These are phyloP conservation scores for Cadophora sp. DNA, from an alignment of 2,329 filamentous ascomycete species.

Conservation along the genomic window DNA sequence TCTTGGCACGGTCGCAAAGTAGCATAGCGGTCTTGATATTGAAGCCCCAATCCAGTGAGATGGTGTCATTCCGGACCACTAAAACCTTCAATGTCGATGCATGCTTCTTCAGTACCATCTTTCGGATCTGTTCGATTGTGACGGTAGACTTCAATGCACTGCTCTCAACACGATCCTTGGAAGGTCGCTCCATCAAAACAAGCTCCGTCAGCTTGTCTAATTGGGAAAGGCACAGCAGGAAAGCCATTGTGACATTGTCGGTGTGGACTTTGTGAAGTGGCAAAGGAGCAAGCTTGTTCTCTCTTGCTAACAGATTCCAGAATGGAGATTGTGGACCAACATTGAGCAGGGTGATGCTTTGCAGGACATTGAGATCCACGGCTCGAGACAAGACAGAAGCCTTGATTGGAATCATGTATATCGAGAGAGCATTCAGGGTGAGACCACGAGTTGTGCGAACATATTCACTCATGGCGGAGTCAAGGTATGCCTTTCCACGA, in stretches of 20 bases:
- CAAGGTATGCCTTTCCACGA: not conserved
- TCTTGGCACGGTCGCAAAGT: conserved; percentile 57
- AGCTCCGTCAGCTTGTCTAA: conserved; percentile 63
- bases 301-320: conserved; percentile 62
- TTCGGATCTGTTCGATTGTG: conserved; percentile 64
- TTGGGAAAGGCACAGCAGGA: conserved; percentile 60
- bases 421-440: conserved; percentile 58
- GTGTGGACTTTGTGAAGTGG: conserved; percentile 65
- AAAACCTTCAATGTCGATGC: conserved; percentile 59
- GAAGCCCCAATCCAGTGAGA: conserved; percentile 60
- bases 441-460: conserved; percentile 64
- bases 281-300: conserved; percentile 59
- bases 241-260: conserved; percentile 64
- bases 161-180: conserved; percentile 59
- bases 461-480: conserved; percentile 54
- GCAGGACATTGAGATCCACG: conserved; percentile 63
- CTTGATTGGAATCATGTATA: conserved; percentile 67
- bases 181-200: conserved; percentile 62
- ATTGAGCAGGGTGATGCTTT: conserved; percentile 65
- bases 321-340: conserved; percentile 67
- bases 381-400: conserved; percentile 62
- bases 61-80: conserved; percentile 64
- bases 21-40: conserved; percentile 61
- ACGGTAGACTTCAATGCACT: conserved; percentile 58
- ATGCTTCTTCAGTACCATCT: conserved; percentile 64